A percentile compares a stretch with the other conserved stretches of the same genome.
Conservation (phyloP, 371 early-diverging fungal species). For the Mucor irregularis region DNA sequence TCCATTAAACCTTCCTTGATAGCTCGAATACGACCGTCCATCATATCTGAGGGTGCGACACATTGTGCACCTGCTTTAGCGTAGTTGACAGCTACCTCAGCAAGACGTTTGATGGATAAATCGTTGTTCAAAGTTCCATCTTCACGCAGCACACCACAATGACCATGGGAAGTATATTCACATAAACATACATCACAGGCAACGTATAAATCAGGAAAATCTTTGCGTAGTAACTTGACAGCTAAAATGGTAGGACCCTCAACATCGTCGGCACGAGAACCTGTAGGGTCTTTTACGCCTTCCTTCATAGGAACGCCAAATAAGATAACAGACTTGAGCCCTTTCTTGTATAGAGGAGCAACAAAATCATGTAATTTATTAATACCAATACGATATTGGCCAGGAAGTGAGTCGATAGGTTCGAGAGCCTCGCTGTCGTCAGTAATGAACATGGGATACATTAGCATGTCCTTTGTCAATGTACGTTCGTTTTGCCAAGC, state of each 20-base stretch:
- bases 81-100: conserved; percentile 84
- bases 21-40: conserved; percentile 93
- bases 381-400: conserved; percentile 85
- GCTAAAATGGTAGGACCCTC: conserved; percentile 87
- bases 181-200: conserved; percentile 97
- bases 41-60: conserved; percentile 97
- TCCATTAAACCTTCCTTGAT: conserved; percentile 83
- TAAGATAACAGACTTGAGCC: conserved; percentile 83
- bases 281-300: conserved; percentile 73
- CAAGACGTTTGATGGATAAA: conserved; percentile 76
- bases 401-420: conserved; percentile 83
- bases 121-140: conserved; percentile 87
- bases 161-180: conserved; percentile 95
- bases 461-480: conserved; percentile 75
- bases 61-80: conserved; percentile 88
- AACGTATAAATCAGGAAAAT: conserved; percentile 83
- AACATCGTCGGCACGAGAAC: conserved; percentile 85
- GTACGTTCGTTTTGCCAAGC: conserved; percentile 75
- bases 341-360: conserved; percentile 84
- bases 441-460: conserved; percentile 93
- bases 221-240: conserved; percentile 70
- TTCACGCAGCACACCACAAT: conserved; percentile 85
- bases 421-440: conserved; percentile 78
- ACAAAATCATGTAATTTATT: conserved; percentile 75
- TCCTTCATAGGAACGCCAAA: conserved; percentile 93